A percentile compares a stretch with the other conserved stretches of the same genome.
Evolutionary conservation across 805 yeast species (phyloP).

Genomic region (Yarrowia deformans): DNA sequence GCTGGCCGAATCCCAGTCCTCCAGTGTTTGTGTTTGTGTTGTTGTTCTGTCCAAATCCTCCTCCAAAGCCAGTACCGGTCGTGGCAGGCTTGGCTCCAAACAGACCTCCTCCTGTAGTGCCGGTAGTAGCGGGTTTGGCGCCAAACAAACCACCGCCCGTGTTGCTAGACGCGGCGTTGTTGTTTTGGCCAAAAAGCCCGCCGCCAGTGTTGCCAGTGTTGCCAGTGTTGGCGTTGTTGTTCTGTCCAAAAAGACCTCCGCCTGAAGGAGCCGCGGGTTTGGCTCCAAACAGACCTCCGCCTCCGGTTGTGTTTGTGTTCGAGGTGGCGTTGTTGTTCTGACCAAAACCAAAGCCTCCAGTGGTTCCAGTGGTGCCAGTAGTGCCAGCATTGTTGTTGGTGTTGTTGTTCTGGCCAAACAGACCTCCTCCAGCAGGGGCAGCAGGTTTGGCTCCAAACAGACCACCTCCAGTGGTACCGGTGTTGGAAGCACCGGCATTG

Average conservation of each 20-base stretch:
- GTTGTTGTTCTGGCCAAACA: slow-evolving; percentile 39
- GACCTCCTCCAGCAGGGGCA: slow-evolving; percentile 44
- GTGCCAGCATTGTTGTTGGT: slow-evolving; percentile 34
- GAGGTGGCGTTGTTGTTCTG: slow-evolving; percentile 41
- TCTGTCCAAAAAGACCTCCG: slow-evolving; percentile 39
- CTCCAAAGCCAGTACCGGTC: slow-evolving; percentile 24
- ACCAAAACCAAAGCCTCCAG: slow-evolving; percentile 41
- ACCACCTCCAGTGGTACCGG: slow-evolving; percentile 45
- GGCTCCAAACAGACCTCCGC: slow-evolving; percentile 43
- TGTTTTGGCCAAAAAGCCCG: slow-evolving; percentile 41
- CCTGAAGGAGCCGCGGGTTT: slow-evolving; percentile 38
- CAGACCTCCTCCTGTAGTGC: slow-evolving; percentile 41
- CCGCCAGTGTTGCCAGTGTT: slow-evolving; percentile 34
- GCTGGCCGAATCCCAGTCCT: slow-evolving; percentile 39
- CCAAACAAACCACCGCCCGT: slow-evolving; percentile 48
- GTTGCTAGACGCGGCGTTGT: slow-evolving; percentile 7
- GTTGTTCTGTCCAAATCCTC: slow-evolving; percentile 39
- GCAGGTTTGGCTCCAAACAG: slow-evolving; percentile 38
- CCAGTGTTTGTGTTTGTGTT: slow-evolving; percentile 28
- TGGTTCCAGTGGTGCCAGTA: slow-evolving; percentile 41
- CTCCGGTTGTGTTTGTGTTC: slow-evolving; percentile 42
- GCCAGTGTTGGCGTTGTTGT: slow-evolving; percentile 40
- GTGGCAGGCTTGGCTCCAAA: slow-evolving; percentile 44
- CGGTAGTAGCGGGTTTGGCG: slow-evolving; percentile 41
- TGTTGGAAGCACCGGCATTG: neutral